Conservation (phyloP, 208 protist genomes). For the Leishmania tropica region DNA sequence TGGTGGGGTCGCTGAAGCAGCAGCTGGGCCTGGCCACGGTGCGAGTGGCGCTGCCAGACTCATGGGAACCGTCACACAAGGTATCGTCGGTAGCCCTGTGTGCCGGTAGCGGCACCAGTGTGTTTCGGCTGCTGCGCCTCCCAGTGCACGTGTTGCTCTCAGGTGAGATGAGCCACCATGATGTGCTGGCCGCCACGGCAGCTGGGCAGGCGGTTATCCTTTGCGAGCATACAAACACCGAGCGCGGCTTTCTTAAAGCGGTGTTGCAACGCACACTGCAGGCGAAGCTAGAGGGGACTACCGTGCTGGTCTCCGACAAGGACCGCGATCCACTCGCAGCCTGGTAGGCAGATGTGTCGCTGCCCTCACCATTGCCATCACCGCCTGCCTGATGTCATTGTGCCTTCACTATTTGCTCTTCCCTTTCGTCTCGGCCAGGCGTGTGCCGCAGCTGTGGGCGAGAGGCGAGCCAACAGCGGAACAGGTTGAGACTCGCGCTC, state of each 20-base stretch:
- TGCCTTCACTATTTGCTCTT: neutral
- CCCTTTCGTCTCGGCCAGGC: neutral
- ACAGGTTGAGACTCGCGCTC: neutral
- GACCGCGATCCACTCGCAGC: slow-evolving; percentile 79
- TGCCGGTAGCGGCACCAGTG: slow-evolving; percentile 82
- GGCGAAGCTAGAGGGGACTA: slow-evolving; percentile 45
- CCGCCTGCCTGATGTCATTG: neutral
- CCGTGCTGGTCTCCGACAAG: slow-evolving; percentile 52
- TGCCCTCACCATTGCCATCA: neutral
- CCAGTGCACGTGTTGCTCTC: slow-evolving; percentile 78
- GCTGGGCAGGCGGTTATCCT: slow-evolving; percentile 84
- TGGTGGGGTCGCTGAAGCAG: slow-evolving; percentile 71
- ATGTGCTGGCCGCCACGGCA: slow-evolving; percentile 87
- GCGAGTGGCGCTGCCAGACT: slow-evolving; percentile 71
- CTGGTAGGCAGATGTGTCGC: slow-evolving; percentile 40
- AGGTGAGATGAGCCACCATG: slow-evolving; percentile 95
- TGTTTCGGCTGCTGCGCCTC: slow-evolving; percentile 60
- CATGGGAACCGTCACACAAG: slow-evolving; percentile 35
- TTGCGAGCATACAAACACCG: slow-evolving; percentile 93
- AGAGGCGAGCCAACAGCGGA: neutral
- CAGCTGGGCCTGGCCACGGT: slow-evolving; percentile 57
- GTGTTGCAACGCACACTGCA: slow-evolving; percentile 56
- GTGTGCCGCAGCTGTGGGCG: slow-evolving; percentile 3
- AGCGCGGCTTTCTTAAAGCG: slow-evolving; percentile 83
- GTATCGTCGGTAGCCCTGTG: slow-evolving; percentile 83